Conservation (phyloP, 805 yeast species). For the Zygosaccharomyces kombuchaensis region DNA sequence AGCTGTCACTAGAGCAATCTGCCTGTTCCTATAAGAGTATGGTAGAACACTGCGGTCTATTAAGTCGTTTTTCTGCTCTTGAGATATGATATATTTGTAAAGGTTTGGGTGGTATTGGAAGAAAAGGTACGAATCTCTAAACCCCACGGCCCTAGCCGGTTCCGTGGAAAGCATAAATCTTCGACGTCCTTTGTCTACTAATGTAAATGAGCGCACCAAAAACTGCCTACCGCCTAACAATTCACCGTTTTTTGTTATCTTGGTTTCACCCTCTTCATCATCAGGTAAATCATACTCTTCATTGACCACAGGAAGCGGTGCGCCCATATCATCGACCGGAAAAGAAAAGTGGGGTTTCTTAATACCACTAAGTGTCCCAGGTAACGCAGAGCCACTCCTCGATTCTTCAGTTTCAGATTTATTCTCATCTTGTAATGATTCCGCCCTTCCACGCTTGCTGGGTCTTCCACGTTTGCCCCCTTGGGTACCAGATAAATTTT, state of each 20-base stretch:
- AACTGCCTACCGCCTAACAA: constrained; percentile 70
- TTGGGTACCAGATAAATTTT: constrained; percentile 26
- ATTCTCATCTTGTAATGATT: constrained; percentile 19
- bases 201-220: constrained; percentile 64
- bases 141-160: constrained; percentile 92
- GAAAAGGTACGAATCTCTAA: constrained; percentile 83
- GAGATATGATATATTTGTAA: constrained; percentile 66
- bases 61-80: constrained; percentile 76
- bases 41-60: constrained; percentile 80
- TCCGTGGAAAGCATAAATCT: constrained; percentile 91
- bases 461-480: constrained; percentile 28
- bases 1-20: constrained; percentile 87
- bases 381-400: constrained; percentile 23
- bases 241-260: constrained; percentile 64
- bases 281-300: constrained; percentile 77
- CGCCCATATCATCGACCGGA: constrained; percentile 64
- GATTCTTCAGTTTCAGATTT: constrained; percentile 29
- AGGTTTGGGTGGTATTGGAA: constrained; percentile 81
- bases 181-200: constrained; percentile 53
- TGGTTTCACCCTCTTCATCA: constrained; percentile 74
- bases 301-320: constrained; percentile 55
- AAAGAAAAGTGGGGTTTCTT: constrained; percentile 41
- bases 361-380: constrained; percentile 9
- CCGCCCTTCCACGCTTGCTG: constrained; percentile 20
- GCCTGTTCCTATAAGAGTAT: constrained; percentile 83